Evolutionary conservation across 192 early-diverging fungal species (phyloP), one percentile per base, ranked within the genome.

Genomic region (Allomyces macrogynus): DNA sequence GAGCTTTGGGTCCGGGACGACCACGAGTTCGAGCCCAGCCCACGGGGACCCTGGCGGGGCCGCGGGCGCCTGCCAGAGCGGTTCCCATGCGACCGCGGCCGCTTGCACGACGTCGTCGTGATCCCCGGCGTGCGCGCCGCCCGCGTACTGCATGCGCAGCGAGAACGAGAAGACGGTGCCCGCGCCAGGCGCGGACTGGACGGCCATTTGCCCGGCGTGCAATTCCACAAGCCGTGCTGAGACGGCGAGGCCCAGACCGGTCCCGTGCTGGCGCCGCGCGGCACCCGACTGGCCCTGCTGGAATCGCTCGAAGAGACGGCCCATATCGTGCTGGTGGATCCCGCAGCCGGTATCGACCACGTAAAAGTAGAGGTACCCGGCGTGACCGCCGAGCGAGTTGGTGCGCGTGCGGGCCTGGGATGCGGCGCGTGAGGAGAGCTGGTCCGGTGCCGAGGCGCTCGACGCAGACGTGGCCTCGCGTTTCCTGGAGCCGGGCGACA

Each of bases 261-360:
- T 91, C 40, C 90, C 90, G 61, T 57, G 49, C 16, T 14, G 12
- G 0, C 49, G 49, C 3, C 32, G 32, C n/a, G 16, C 49, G 4
- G 49, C 49, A 16, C 16, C 83, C n/a, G 84, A 82, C 62, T 89
- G 88, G 2, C 87, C 90, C 70, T 92, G 90, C 49, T 81, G 75
- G 73, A 90, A 93, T 24, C 84, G 84, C 43, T 89, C 84, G 69
- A 92, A 92, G n/a, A 90, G 82, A n/a, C 85, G 76, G 32, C 77
- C 70, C 61, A 86, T 77, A 65, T 88, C 89, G 43, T 87, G 87
- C 62, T 79, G 80, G 60, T 83, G 76, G 65, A 92, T 90, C 23
- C 90, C 90, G 42, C 90, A 90, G 43, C 90, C 90, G 7, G 87
- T 88, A 62, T 92, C 90, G 14, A 72, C 75, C 42, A 92, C 85